Base-by-base conservation (phyloP, 1,284 basidiomycete species). In the Rhodotorula mucilaginosa region DNA sequence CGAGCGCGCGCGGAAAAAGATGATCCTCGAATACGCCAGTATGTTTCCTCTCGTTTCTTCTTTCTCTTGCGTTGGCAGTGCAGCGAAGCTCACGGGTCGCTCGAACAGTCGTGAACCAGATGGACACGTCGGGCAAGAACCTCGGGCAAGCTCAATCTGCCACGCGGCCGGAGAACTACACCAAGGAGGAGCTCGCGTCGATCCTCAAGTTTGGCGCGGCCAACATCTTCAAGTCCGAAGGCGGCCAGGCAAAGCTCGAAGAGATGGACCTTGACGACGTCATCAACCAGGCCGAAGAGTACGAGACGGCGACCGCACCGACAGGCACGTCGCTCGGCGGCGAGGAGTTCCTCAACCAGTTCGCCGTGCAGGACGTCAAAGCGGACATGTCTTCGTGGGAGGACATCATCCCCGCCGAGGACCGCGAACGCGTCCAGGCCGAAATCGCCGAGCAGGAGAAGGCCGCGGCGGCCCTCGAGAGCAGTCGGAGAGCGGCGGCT, bases 211-310 rank as follows among this genome's bases (percentile, higher is more conserved):
- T 97, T 81, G 97, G 97, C 67, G 97, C 97, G 15, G 93, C 95
- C 82, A 97, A 92, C 83, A 95, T 99, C 87, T 98, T 98, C 84
- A 96, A 98, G 85, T 93, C 96, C 81, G 87, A 85, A 65, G 89
- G 90, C 72, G 93, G 97, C 82, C 94, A 89, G 82, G 88, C 95
- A 83, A 98, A 99, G 83, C 89, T 99, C 58, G 96, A 97, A 80
- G 94, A 98, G 81, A 95, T 99, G 93, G 95, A 99, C 81, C 88
- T 99, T 21, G 97, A 99, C 81, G 97, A 98, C 77, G 96, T 99
- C 79, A 87, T 99, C 67, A 96, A 90, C 79, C 90, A 93, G 74
- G 97, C 97, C 58, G 97, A 99, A 82, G 93, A 92, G 77, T 95
- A 97, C 82, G 97, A 99, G 83, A 99, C 97, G 77, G 88, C 88